Evolutionary conservation across 169 alveolate species (phyloP), one percentile per base, ranked within the genome.

Genomic region (Cryptosporidium sp.): DNA sequence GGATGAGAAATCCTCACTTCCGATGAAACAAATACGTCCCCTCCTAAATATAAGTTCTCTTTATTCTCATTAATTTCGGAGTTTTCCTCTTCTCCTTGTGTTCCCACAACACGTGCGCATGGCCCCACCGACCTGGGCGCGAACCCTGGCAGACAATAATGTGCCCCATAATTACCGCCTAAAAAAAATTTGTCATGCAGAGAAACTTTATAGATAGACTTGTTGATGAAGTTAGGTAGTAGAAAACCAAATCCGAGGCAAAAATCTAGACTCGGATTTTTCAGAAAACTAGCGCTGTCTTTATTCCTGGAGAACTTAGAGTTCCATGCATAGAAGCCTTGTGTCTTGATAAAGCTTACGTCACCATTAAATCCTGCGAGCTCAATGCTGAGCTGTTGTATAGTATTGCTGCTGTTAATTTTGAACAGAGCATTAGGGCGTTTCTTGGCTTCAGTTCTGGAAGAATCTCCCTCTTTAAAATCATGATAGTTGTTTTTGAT

Each of bases 71-170:
- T 37, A 8, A 39, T 26, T 18, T 3, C 12, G 26, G 16, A 10
- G 12, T 8, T 41, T 70, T 35, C 10, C 9, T 39, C 84, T 52
- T 51, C 33, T 12, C 26, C 18, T 10, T 43, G 39, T 8, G 23
- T 45, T 31, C 37, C 33, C 14, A 8, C 16, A 41, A 62, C 12
- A 1, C 6, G 71, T 33, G 48, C 31, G 70, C 89, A 80, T 62
- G 89, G 68, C 26, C 89, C 89, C 23, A 80, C 68, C 21, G 80
- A 59, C 35, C 89, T 45, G 10, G 89, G 55, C 41, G 89, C 89
- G 45, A 80, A 80, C 1, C 89, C 89, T 8, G 55, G 69, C 50
- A 80, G 33, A 29, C 89, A 80, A n/a, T 59, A 59, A 33, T 80
- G 75, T 5, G 41, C 69, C 43, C 89, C 89, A 80, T 23, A 41